These are phyloP conservation scores for Annona squamosa DNA, from an alignment of 164 flowering plant species.

Conservation along the genomic window DNA sequence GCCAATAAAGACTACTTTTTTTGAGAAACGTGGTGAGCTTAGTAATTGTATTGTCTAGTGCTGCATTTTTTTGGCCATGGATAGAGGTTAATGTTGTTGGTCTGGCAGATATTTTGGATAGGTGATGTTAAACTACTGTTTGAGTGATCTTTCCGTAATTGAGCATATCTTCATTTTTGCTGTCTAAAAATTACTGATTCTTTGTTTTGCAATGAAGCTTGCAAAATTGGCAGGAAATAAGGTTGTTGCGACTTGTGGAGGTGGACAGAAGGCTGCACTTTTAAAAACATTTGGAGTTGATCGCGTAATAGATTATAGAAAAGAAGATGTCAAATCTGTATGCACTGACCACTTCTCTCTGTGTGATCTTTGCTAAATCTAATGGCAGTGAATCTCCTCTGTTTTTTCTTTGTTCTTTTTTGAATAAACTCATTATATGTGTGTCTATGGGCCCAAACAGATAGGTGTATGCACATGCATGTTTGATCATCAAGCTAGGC, in stretches of 20 bases:
- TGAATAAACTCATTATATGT: too few species aligned
- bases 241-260: conserved; percentile 99
- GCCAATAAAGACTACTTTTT: background rate
- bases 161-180: background rate
- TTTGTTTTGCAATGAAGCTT: conserved; percentile 39
- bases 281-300: conserved; percentile 83
- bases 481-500: background rate
- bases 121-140: background rate
- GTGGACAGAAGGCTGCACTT: conserved; percentile 68
- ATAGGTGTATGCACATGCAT: too few species aligned
- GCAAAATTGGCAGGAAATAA: conserved; percentile 91
- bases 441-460: too few species aligned
- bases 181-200: background rate
- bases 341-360: conserved; percentile 9
- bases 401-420: too few species aligned
- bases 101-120: background rate
- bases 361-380: background rate
- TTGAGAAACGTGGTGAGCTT: background rate
- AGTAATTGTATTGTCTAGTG: background rate
- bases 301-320: conserved; percentile 83
- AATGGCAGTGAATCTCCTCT: background rate
- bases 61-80: background rate
- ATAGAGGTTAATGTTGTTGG: background rate
- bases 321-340: conserved; percentile 79
- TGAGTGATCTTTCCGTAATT: background rate